phyloP scores from a whole-genome alignment of 306 rosid genomes.

The Dryas octopetala region DNA sequence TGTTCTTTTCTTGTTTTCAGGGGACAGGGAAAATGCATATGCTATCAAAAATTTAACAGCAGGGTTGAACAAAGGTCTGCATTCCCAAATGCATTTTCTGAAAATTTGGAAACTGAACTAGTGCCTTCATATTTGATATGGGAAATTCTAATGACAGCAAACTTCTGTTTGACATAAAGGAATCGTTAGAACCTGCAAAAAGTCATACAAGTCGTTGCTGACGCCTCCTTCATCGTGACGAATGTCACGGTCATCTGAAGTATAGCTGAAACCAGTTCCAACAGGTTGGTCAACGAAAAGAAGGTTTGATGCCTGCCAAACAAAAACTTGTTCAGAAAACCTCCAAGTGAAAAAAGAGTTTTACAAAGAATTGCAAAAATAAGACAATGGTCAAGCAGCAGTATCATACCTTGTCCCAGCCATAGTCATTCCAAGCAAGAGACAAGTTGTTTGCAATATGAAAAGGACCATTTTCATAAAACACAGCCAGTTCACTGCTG shows the following conservation, averaged over 20 bases:
- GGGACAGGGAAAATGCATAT: no score
- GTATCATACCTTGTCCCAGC: conserved; percentile 77
- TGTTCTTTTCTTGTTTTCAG: no score
- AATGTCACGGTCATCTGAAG: conserved; percentile 59
- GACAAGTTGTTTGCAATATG: conserved; percentile 60
- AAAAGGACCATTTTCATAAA: conserved; percentile 93
- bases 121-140: not conserved
- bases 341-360: not conserved
- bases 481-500: conserved; percentile 89
- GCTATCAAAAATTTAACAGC: no score
- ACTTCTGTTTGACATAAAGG: not conserved
- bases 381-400: no score
- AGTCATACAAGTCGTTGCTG: conserved; percentile 83
- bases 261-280: conserved; percentile 95
- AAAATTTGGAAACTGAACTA: not conserved
- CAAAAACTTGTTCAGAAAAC: not conserved
- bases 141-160: no score
- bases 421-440: conserved; percentile 80
- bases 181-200: conserved; percentile 66
- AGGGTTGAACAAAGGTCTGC: no score
- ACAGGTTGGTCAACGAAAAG: conserved; percentile 80
- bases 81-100: not conserved
- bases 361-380: no score
- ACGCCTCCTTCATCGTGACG: conserved; percentile 79
- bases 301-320: conserved; percentile 79